Base-by-base conservation (phyloP, 169 alveolate genomes). In the Plasmodium gaboni region DNA sequence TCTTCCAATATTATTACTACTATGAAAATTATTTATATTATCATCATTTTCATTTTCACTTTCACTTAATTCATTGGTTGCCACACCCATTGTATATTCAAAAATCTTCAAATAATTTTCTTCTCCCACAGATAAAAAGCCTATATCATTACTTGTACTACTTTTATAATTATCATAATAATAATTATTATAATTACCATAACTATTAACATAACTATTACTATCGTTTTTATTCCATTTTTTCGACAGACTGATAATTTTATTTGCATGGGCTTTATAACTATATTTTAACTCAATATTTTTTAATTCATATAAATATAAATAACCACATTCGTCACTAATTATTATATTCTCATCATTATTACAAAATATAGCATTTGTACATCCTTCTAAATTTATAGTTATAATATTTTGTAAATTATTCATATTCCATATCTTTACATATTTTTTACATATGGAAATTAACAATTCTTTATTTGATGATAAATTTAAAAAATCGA, bases 401-500 rank as follows among this genome's bases (percentile, higher is more conserved):
- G 96, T 92, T 72, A 91, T 87, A 17, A 83, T 80, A 61, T 92
- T 87, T 32, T 88, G 87, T 60, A 88, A 88, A 59, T 83, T 92
- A n/a, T 88, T 48, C 89, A 91, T 78, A 80, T 91, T 94, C 95
- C 95, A 94, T 42, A 94, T 60, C 48, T 91, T 94, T 65, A 94
- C 91, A 60, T 85, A 67, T 61, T 87, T 92, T 42, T 83, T 93
- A 26, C 95, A 93, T 60, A 94, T 76, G n/a, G 96, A 88, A n/a
- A 89, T 72, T 74, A 94, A 17, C 53, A 88, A 74, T 50, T 91
- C 94, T 26, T 93, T 93, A 53, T 92, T 92, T 28, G 74, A 70
- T 13, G 96, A 94, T 9, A 94, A 38, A 6, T 73, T 74, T 50
- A 94, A 28, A 76, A 88, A 91, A 15, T 93, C 92, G 6, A 93